phyloP scores from a whole-genome alignment of 305 asterid genomes.

The Solanum chacoense region DNA sequence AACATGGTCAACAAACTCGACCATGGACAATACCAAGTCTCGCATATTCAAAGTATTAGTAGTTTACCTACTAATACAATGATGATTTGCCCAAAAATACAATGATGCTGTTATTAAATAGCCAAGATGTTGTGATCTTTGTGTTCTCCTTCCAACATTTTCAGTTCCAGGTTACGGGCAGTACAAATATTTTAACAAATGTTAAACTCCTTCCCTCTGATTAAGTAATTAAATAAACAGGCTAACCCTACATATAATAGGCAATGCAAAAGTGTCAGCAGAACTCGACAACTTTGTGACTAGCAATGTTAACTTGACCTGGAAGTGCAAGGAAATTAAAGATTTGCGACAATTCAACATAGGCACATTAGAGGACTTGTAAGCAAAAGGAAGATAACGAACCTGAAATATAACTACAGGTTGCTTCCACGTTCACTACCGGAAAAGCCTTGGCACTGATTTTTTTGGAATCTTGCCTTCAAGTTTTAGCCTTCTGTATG shows the following conservation, averaged over 20 bases:
- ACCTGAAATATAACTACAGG: background rate
- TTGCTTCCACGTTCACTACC: conserved; percentile 11
- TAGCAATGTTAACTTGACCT: background rate
- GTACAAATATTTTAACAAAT: background rate
- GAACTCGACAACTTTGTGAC: background rate
- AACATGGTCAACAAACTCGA: background rate
- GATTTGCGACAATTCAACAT: background rate
- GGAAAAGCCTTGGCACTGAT: conserved; percentile 81
- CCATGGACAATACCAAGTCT: background rate
- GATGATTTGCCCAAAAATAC: background rate
- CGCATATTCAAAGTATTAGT: background rate
- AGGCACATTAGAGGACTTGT: background rate
- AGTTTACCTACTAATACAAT: background rate
- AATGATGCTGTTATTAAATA: background rate
- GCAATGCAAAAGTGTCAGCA: background rate
- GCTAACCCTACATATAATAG: background rate
- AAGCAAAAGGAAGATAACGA: background rate
- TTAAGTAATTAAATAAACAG: background rate
- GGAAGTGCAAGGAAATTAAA: background rate
- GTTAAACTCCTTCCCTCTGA: background rate
- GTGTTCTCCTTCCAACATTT: background rate
- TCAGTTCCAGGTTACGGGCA: background rate
- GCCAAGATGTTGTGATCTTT: background rate
- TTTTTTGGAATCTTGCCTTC: conserved; percentile 80
- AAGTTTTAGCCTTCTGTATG: conserved; percentile 73